Evolutionary conservation across 139 green algal genomes (phyloP).

Genomic region (Chlamydomonas eustigma): DNA sequence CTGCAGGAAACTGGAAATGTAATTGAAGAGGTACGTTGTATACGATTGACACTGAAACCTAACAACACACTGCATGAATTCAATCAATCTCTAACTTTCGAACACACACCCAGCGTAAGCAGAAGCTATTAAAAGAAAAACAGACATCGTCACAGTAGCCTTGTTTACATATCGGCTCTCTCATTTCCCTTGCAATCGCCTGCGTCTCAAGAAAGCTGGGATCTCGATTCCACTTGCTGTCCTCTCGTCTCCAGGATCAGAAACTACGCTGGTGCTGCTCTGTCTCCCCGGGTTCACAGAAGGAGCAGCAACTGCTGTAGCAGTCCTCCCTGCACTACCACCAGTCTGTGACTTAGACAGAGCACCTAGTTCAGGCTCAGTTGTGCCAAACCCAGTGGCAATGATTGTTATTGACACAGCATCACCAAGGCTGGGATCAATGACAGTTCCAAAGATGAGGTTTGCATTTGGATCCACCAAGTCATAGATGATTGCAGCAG

Average conservation of each 20-base stretch:
- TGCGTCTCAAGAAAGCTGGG: slow-evolving; percentile 59
- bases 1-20: neutral
- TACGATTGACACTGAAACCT: neutral
- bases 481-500: slow-evolving; percentile 89
- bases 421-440: slow-evolving; percentile 51
- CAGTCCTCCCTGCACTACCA: neutral
- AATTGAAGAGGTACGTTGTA: neutral
- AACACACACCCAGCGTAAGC: neutral
- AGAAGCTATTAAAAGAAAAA: neutral
- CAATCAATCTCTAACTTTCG: neutral
- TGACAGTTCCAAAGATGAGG: slow-evolving; percentile 89
- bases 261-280: slow-evolving; percentile 5
- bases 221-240: slow-evolving; percentile 51
- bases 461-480: slow-evolving; percentile 82
- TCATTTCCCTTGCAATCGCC: slow-evolving; percentile 43
- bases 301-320: slow-evolving; percentile 12
- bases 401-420: slow-evolving; percentile 89
- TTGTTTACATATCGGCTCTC: neutral
- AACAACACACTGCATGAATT: neutral
- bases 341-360: slow-evolving; percentile 11
- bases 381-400: slow-evolving; percentile 79
- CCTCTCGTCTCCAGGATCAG: neutral
- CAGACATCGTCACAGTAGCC: neutral
- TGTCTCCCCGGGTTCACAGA: neutral
- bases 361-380: slow-evolving; percentile 25